A percentile compares a stretch with the other conserved stretches of the same genome.
Evolutionary conservation across 768 basidiomycete genomes (phyloP).

Genomic region (Lentinula sp.): DNA sequence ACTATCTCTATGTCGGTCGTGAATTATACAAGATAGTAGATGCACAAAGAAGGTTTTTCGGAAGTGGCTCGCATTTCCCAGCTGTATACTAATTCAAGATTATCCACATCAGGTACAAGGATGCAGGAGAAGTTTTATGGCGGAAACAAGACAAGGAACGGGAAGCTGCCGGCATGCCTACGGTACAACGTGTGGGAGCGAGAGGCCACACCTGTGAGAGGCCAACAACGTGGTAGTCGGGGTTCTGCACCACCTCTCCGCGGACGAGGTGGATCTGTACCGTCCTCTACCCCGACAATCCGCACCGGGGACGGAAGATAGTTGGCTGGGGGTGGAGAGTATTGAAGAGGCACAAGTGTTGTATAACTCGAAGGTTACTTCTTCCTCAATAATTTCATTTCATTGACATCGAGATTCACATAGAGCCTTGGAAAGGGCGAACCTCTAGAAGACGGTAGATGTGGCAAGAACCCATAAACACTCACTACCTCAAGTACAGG

Average conservation of each 20-base stretch:
- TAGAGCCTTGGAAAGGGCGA: too few species aligned
- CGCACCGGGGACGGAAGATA: constrained; percentile 49
- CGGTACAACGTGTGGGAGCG: constrained; percentile 79
- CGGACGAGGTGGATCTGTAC: constrained; percentile 27
- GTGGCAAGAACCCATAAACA: too few species aligned
- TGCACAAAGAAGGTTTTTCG: constrained; percentile 65
- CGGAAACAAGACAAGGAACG: constrained; percentile 98
- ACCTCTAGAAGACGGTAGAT: too few species aligned
- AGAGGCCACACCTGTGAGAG: constrained; percentile 59
- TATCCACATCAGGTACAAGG: constrained; percentile 62
- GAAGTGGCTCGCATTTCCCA: constrained; percentile 36
- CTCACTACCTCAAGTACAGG: too few species aligned
- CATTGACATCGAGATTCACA: too few species aligned
- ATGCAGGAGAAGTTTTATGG: constrained; percentile 80
- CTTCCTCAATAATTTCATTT: too few species aligned
- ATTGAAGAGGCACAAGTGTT: too few species aligned
- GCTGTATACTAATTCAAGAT: not conserved
- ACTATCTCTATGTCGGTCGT: constrained; percentile 91
- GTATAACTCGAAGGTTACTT: too few species aligned
- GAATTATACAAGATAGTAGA: constrained; percentile 92
- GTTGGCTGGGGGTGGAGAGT: too few species aligned
- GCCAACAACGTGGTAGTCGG: constrained; percentile 48
- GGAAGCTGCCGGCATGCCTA: constrained; percentile 88
- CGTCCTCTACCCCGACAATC: constrained; percentile 38
- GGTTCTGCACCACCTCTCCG: constrained; percentile 25